These are phyloP conservation scores for Chenopodium suecicum DNA, from an alignment of 148 eudicot species.

Conservation along the genomic window DNA sequence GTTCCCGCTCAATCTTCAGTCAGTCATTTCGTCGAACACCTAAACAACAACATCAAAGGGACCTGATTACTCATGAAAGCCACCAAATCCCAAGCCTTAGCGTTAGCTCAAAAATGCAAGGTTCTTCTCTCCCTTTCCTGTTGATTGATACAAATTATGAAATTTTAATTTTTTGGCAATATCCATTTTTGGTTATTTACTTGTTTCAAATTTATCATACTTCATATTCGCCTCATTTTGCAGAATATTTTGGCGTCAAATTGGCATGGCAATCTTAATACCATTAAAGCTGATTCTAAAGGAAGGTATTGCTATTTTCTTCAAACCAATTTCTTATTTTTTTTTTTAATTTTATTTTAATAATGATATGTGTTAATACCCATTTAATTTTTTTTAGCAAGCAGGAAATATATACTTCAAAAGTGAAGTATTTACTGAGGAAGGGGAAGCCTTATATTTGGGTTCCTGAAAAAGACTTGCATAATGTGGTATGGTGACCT, in stretches of 20 bases:
- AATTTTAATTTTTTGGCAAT: too few species aligned
- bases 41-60: constrained; percentile 24
- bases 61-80: constrained; percentile 42
- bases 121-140: constrained; percentile 29
- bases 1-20: background rate
- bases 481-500: constrained; percentile 56
- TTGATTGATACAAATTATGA: background rate
- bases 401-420: constrained; percentile 68
- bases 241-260: constrained; percentile 83
- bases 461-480: constrained; percentile 76
- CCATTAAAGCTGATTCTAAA: constrained; percentile 66
- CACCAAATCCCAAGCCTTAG: constrained; percentile 39
- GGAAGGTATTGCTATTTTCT: constrained; percentile 48
- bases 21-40: constrained; percentile 42
- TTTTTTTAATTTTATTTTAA: background rate
- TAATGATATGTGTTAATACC: background rate
- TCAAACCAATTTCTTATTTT: background rate
- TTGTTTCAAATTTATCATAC: background rate
- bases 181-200: background rate
- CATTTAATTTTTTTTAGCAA: constrained; percentile 45
- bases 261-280: constrained; percentile 87
- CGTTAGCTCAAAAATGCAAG: constrained; percentile 82
- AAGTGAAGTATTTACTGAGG: constrained; percentile 69
- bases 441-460: constrained; percentile 78
- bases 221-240: constrained; percentile 11